Evolutionary conservation across 2,329 filamentous ascomycete genomes (phyloP), one percentile per base, ranked within the genome.

Genomic region (Juglanconis sp.): DNA sequence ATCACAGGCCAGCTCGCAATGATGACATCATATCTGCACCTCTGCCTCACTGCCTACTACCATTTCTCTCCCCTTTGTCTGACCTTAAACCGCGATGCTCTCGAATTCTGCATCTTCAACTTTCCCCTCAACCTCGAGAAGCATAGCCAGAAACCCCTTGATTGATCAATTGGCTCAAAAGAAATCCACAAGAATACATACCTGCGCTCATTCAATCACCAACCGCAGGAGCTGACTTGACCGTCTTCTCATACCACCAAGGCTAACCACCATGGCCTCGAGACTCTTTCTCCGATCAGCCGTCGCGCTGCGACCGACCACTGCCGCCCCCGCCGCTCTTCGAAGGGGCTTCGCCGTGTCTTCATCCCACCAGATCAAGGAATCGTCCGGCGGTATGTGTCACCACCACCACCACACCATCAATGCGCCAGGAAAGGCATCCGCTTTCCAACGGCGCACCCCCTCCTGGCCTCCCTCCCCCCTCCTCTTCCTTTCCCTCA

Each of bases 361-460:
- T 40, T 55, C 59, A 47, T 35, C 42, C 31, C 61, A 46, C 52
- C 55, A 56, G 34, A 62, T 64, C 9, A 64, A 64, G 59, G 62
- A 64, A 42, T 62, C 59, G 40, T 59, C 62, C 6, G 59, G 56
- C 15, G 59, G 62, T 64, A 40, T 30, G 59, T 51, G 17, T 9
- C 38, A 11, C 10, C 35, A 35, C 6, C 11, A 30, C 10, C 9
- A 5, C 0, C 35, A 34, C 11, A 4, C 24, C 40, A 31, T 15
- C 36, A 38, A 9, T 11, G 24, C 9, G 34, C 10, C 34, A 36
- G 8, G n/a, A n/a, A n/a, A n/a, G n/a, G n/a, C n/a, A n/a, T n/a
- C n/a, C n/a, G n/a, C n/a, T n/a, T n/a, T n/a, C n/a, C n/a, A n/a
- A n/a, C n/a, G n/a, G n/a, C n/a, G n/a, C n/a, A n/a, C n/a, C n/a